Base-by-base conservation (phyloP, 2,329 filamentous ascomycete species). In the Fusarium begoniae region DNA sequence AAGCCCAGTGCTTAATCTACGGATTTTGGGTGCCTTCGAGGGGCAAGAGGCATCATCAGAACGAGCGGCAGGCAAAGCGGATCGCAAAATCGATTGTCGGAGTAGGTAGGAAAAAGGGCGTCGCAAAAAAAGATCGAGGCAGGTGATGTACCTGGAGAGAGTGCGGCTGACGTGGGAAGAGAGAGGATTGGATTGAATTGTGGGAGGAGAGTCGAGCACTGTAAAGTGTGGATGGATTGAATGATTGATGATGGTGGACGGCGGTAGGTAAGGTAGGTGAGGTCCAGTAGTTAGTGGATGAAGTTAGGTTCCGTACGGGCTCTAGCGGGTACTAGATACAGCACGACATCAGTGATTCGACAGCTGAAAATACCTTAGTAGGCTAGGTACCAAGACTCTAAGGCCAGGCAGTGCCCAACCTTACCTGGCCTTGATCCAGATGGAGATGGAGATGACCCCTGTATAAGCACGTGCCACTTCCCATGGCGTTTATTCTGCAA, bases 21-120 rank as follows among this genome's bases (percentile, higher is more conserved):
- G 72, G 70, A 68, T 64, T 78, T 78, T 63, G 72, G 50, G n/a
- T 37, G 69, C 64, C 55, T 74, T 75, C 72, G 76, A 76, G 74
- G 74, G 76, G 76, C 75, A 75, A 75, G 57, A 74, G 67, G 68
- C 70, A 80, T 78, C 70, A 69, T 75, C 76, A 73, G 58, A 78
- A 70, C 71, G 75, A 77, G 73, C 60, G 73, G 72, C 68, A 55
- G 60, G 56, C 65, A 64, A 59, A 66, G 38, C 26, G 58, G 57
- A 56, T 64, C 62, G 66, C 57, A 67, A 51, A 57, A 38, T 66
- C 48, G 72, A 63, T 37, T 54, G 69, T 58, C 44, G 45, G 40
- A 59, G 35, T 54, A 45, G 40, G 45, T 54, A 45, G 40, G 45
- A 37, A 38, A 45, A 48, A 58, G 24, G 53, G 47, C 38, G 62